Evolutionary conservation across 805 yeast genomes (phyloP), one percentile per base, ranked within the genome.

Genomic region (Kazachstania psychrophila): DNA sequence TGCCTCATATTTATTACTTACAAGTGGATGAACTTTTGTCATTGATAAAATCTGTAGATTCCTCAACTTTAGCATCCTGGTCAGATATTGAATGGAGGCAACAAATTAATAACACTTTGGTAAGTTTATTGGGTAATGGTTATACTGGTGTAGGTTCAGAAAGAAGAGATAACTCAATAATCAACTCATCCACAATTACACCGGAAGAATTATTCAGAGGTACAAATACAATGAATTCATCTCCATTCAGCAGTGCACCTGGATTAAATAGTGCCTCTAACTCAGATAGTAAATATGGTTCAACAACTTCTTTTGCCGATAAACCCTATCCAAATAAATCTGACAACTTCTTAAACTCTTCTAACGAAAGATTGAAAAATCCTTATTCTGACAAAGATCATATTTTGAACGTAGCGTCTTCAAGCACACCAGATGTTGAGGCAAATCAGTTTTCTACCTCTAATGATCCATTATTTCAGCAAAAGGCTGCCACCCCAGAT

Each of bases 121-220:
- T 67, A 13, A 79, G 78, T 48, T 50, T 79, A 39, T 45, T 65
- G 6, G 25, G 28, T 14, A 52, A 66, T n/a, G 79, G 89, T 9
- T 82, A 79, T 51, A 73, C 73, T n/a, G 92, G 94, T 9, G 78
- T 85, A 59, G 88, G 88, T 13, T 73, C 80, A 25, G 54, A 68
- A 10, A 70, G 79, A 37, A 84, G 83, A 13, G 49, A 75, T 14
- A 65, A 66, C 2, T 83, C 84, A 16, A 81, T 83, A 1, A 54
- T 75, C 2, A 65, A 58, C 34, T 69, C 79, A 1, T 73, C 78
- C 33, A 70, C 62, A 0, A 51, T 66, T 8, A 49, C 54, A 5
- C 50, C 67, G 1, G 46, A 40, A 20, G 68, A 64, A 28, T 48
- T 60, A 25, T 54, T 59, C 28, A 55, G 45, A 15, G 48, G 43